phyloP scores from a whole-genome alignment of 352 stramenopile species.

The Phytophthora quininea region DNA sequence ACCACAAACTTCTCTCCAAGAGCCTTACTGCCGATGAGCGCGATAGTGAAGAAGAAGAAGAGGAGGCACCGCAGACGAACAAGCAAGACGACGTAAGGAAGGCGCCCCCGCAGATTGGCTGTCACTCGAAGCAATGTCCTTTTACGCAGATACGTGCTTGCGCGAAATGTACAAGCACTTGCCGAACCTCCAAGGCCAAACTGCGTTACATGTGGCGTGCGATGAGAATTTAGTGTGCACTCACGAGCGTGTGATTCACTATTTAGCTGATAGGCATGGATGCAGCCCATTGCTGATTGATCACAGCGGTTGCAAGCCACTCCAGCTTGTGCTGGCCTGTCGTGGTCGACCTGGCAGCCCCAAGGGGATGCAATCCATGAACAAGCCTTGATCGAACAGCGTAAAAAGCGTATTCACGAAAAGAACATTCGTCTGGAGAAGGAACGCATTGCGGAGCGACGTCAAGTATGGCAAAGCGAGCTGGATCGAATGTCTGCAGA shows the following conservation, averaged over 20 bases:
- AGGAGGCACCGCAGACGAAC: conserved; percentile 32
- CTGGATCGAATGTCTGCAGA: conserved; percentile 45
- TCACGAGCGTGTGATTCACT: conserved; percentile 69
- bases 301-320: conserved; percentile 41
- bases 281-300: conserved; percentile 62
- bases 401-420: conserved; percentile 32
- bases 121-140: conserved; percentile 50
- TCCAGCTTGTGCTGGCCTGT: conserved; percentile 56
- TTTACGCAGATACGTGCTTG: conserved; percentile 68
- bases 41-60: conserved; percentile 27
- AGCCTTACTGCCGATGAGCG: conserved; percentile 5
- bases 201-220: conserved; percentile 72
- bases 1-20: conserved; percentile 43
- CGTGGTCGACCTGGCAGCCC: conserved; percentile 68
- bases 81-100: conserved; percentile 33
- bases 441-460: conserved; percentile 37
- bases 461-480: conserved; percentile 48
- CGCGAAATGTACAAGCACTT: conserved; percentile 70
- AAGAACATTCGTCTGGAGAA: conserved; percentile 41
- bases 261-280: conserved; percentile 54
- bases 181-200: conserved; percentile 66
- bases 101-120: conserved; percentile 58
- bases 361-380: conserved; percentile 42
- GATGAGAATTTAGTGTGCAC: conserved; percentile 87
- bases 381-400: conserved; percentile 29